Conservation (phyloP, 179 eudicot genomes). For the Nepenthes alata region DNA sequence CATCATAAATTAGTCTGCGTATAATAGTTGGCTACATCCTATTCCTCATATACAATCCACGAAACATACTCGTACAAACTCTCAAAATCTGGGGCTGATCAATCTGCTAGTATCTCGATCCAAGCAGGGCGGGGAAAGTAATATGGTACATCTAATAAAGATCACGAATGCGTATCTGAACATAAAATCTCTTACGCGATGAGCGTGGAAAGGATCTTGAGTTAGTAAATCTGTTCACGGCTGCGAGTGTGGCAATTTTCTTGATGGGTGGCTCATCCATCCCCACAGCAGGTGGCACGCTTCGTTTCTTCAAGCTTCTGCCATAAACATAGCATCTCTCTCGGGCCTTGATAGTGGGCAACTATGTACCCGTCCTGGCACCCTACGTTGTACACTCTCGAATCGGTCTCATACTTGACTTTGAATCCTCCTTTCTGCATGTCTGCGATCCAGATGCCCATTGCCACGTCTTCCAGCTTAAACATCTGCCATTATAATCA, state of each 20-base stretch:
- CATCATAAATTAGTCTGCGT: no score
- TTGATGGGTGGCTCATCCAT: conserved; percentile 2
- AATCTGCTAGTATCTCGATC: no score
- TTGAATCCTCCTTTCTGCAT: conserved; percentile 58
- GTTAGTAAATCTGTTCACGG: no score
- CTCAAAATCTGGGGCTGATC: no score
- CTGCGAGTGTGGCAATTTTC: no score
- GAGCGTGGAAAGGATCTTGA: not conserved
- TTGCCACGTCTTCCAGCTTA: conserved; percentile 93
- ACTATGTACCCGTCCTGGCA: conserved; percentile 70
- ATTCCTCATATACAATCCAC: no score
- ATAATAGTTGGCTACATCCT: no score
- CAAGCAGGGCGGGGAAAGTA: no score
- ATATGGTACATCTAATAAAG: no score
- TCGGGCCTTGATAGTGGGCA: conserved; percentile 83
- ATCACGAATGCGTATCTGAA: no score
- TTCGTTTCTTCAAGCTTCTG: conserved; percentile 69
- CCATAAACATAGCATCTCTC: conserved; percentile 91
- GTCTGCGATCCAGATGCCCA: conserved; percentile 89
- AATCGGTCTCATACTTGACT: conserved; percentile 56
- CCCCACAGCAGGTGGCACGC: conserved; percentile 55
- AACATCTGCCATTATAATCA: conserved; percentile 46
- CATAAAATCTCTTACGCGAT: not conserved
- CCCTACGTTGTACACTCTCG: conserved; percentile 51
- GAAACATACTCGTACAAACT: no score